Evolutionary conservation across 1,284 basidiomycete species (phyloP).

Genomic region (Apiotrichum domesticum): DNA sequence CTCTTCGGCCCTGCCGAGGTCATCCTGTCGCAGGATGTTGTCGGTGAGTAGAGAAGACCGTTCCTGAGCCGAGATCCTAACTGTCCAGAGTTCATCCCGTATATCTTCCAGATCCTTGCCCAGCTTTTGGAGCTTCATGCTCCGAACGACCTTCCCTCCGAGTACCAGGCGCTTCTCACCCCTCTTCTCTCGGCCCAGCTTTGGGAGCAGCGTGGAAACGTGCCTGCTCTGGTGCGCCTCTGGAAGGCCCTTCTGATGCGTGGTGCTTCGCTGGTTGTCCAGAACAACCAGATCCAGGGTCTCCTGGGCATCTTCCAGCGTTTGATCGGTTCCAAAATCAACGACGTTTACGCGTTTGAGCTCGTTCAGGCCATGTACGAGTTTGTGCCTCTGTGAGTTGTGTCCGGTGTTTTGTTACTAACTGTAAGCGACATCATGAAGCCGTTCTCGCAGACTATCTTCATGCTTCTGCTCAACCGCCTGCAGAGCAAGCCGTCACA

Average conservation of each 20-base stretch:
- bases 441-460: conserved; percentile 68
- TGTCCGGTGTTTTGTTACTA: no score
- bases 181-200: conserved; percentile 78
- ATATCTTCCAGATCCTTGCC: conserved; percentile 92
- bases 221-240: conserved; percentile 86
- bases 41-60: conserved; percentile 55
- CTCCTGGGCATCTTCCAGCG: conserved; percentile 90
- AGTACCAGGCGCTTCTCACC: conserved; percentile 73
- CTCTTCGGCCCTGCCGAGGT: conserved; percentile 84
- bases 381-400: conserved; percentile 64
- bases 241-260: conserved; percentile 76
- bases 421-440: conserved; percentile 57
- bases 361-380: conserved; percentile 72
- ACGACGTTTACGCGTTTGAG: conserved; percentile 89
- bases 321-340: conserved; percentile 77
- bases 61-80: no score
- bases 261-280: conserved; percentile 65
- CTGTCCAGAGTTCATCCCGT: conserved; percentile 83
- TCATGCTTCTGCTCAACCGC: conserved; percentile 75
- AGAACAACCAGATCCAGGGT: conserved; percentile 65
- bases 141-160: conserved; percentile 57
- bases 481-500: conserved; percentile 87
- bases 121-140: conserved; percentile 88
- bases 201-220: conserved; percentile 94
- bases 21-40: conserved; percentile 86